Evolutionary conservation across 306 rosid genomes (phyloP).

Genomic region (Elaeagnus macrophylla): DNA sequence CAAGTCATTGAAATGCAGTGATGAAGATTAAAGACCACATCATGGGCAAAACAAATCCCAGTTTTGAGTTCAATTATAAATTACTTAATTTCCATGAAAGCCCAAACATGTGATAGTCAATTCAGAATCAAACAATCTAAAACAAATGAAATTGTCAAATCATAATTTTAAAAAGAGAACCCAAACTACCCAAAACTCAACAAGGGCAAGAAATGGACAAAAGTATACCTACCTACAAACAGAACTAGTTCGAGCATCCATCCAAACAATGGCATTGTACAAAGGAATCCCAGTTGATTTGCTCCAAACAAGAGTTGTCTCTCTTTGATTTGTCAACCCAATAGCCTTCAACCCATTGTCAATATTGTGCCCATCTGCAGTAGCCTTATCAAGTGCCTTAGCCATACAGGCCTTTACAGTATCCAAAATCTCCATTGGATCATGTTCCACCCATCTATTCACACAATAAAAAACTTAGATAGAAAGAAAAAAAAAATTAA

Average conservation of each 20-base stretch:
- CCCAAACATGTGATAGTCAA: not conserved
- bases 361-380: slow-evolving; percentile 69
- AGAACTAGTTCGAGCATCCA: slow-evolving; percentile 78
- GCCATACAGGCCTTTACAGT: slow-evolving; percentile 59
- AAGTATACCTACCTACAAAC: slow-evolving; percentile 53
- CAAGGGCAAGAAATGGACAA: not conserved
- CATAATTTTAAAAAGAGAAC: not conserved
- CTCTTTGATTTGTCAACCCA: slow-evolving; percentile 92
- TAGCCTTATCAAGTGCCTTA: slow-evolving; percentile 75
- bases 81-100: not conserved
- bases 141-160: not conserved
- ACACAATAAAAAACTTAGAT: not conserved
- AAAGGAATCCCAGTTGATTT: slow-evolving; percentile 83
- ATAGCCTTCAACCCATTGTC: slow-evolving; percentile 62
- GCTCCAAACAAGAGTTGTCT: slow-evolving; percentile 88
- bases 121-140: not conserved
- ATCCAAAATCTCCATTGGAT: slow-evolving; percentile 81
- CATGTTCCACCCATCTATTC: slow-evolving; percentile 85
- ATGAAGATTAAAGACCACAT: no score
- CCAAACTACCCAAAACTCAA: not conserved
- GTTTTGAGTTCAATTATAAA: no score
- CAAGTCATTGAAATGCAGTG: no score
- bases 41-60: no score
- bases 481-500: not conserved
- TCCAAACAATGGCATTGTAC: slow-evolving; percentile 83